Conservation (phyloP, 1,284 basidiomycete species). For the Puccinia hordei region DNA sequence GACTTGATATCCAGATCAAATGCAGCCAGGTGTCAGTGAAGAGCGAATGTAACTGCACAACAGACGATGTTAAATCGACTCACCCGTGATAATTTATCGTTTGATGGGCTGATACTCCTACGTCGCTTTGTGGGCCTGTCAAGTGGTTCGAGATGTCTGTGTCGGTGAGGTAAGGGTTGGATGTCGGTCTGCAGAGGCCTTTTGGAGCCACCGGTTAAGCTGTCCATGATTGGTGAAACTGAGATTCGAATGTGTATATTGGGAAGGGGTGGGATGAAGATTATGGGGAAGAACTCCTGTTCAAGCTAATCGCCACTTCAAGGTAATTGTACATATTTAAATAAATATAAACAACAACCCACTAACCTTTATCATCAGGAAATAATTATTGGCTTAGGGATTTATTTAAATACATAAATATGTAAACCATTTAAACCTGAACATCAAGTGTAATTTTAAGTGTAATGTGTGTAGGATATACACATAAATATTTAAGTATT, state of each 20-base stretch:
- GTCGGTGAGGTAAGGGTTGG: background rate
- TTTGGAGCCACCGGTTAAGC: slow-evolving; percentile 1
- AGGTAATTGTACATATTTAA: too few species aligned
- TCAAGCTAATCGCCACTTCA: too few species aligned
- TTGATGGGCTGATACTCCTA: slow-evolving; percentile 17
- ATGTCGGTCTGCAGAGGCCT: background rate
- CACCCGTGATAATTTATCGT: slow-evolving; percentile 14
- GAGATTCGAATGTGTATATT: too few species aligned
- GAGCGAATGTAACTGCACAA: background rate
- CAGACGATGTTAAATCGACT: background rate
- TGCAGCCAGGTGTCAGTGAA: background rate
- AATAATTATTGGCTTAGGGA: too few species aligned
- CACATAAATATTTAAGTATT: too few species aligned
- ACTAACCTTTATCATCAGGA: too few species aligned
- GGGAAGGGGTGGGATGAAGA: background rate
- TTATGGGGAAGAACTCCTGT: background rate
- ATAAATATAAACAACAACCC: too few species aligned
- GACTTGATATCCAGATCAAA: background rate
- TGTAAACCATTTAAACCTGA: too few species aligned
- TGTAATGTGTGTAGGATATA: too few species aligned
- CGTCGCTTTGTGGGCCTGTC: slow-evolving; percentile 15
- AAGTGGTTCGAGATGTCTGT: background rate
- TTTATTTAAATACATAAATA: too few species aligned
- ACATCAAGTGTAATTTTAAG: too few species aligned
- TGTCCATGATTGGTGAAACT: slow-evolving; percentile 14